These are phyloP conservation scores for Arbutus unedo DNA, from an alignment of 148 eudicot species.

Conservation along the genomic window DNA sequence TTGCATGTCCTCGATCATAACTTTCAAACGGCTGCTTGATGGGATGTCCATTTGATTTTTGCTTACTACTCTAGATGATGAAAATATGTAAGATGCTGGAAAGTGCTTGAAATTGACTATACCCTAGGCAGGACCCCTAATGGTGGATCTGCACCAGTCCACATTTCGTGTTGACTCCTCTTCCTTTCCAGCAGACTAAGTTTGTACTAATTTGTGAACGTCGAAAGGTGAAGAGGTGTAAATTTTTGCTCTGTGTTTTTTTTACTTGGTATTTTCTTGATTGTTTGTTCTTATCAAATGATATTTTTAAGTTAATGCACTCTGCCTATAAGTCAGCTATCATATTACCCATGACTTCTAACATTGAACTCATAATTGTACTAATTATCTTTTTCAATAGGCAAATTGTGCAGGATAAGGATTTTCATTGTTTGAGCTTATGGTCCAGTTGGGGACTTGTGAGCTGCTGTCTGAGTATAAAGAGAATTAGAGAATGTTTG, in stretches of 20 bases:
- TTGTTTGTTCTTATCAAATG: background rate
- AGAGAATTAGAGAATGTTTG: background rate
- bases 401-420: constrained; percentile 14
- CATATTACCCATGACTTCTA: background rate
- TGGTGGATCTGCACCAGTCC: background rate
- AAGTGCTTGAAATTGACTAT: background rate
- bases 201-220: background rate
- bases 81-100: background rate
- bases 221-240: background rate
- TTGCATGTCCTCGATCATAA: background rate
- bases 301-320: background rate
- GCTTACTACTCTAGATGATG: background rate
- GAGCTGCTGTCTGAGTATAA: constrained; percentile 8
- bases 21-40: background rate
- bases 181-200: background rate
- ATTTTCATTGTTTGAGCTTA: background rate
- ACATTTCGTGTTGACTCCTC: background rate
- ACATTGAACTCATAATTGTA: background rate
- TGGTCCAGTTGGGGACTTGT: background rate
- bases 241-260: background rate
- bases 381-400: background rate
- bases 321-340: background rate
- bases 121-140: background rate
- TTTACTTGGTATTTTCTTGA: background rate
- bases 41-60: background rate